Conservation (phyloP, 345 rosid genomes). For the Rhodamnia rubescens region DNA sequence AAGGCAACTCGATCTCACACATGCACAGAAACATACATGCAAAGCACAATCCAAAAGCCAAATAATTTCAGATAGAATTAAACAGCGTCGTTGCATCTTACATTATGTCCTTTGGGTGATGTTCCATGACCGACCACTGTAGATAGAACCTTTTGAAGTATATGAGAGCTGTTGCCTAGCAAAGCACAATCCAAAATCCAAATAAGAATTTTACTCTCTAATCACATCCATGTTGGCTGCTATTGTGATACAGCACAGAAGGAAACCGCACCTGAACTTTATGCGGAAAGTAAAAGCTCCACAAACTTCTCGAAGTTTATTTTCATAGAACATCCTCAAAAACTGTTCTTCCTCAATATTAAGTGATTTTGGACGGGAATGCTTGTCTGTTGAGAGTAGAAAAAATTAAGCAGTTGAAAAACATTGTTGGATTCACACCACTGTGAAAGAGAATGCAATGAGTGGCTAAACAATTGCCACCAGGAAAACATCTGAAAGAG, state of each 20-base stretch:
- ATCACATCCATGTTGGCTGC: background rate
- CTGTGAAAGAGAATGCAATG: background rate
- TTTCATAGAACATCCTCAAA: constrained; percentile 85
- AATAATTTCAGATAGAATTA: background rate
- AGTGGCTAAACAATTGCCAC: background rate
- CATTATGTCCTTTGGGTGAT: constrained; percentile 92
- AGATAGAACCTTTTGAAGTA: constrained; percentile 96
- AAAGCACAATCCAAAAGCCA: too few relatives aligned
- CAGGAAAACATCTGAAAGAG: background rate
- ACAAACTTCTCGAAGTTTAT: constrained; percentile 91
- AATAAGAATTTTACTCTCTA: background rate
- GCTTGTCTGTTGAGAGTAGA: constrained; percentile 53
- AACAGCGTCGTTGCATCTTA: constrained; percentile 13
- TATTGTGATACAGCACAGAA: background rate
- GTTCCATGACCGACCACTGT: constrained; percentile 99
- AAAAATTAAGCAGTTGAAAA: background rate
- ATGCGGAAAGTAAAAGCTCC: constrained; percentile 93
- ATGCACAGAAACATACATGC: background rate
- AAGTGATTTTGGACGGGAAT: constrained; percentile 69
- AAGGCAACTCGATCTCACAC: background rate
- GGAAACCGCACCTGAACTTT: constrained; percentile 70
- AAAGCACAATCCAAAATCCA: background rate
- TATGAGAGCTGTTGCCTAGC: constrained; percentile 84
- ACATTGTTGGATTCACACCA: background rate
- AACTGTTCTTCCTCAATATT: constrained; percentile 79